Base-by-base conservation (phyloP, 2,329 filamentous ascomycete genomes). In the Botryotinia calthae region DNA sequence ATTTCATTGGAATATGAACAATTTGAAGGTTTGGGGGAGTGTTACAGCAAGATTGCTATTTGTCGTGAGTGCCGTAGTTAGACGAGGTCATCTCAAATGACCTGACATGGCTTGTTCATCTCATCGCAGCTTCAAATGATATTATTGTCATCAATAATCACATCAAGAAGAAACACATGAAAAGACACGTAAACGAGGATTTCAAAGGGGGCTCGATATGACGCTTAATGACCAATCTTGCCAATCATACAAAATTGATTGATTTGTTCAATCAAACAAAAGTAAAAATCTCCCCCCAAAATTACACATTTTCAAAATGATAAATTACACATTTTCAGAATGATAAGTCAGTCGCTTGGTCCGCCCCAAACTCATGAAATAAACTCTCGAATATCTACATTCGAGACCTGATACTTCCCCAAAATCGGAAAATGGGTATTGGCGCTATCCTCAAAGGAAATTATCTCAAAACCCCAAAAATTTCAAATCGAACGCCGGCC, bases 401-500 rank as follows among this genome's bases (percentile, higher is more conserved):
- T 54, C 46, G 22, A n/a, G 14, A 40, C 6, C 4, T 22, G 64
- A 31, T 16, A 56, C 25, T 31, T 67, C 34, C 18, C 48, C 25
- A 22, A 31, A 28, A 54, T 28, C 34, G 18, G 25, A 67, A 37
- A 42, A 20, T 44, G n/a, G 34, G 37, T 54, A 56, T 67, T 42
- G 46, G 18, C 48, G 46, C 34, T 31, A 56, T 31, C 40, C 37
- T 56, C 64, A 51, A 72, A 72, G 2, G 44, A 72, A 70, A 70
- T 34, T 16, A 63, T 62, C 5, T 63, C 18, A 42, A 63, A 22
- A n/a, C 40, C 18, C 34, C 28, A 63, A 63, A n/a, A 46, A 37
- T 22, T 34, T 46, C 71, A 51, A 54, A 70, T 69, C n/a, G 20
- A 72, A 70, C 65, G 71, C 71, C 70, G 70, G 71, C 71, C 71